Evolutionary conservation across 768 basidiomycete genomes (phyloP).

Genomic region (Aureoboletus auriporus): DNA sequence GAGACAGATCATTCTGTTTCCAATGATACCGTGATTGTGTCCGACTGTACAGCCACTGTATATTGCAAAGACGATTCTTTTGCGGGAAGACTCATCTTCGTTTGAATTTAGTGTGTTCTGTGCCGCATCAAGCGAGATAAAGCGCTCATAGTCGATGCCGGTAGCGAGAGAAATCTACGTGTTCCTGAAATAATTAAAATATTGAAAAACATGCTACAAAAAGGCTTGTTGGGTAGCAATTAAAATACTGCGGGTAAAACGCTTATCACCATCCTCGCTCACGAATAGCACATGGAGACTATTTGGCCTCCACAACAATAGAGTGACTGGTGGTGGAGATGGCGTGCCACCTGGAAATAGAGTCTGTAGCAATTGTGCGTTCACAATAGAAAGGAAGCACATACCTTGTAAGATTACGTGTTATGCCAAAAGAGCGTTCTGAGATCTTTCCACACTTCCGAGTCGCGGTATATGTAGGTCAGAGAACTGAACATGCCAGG

Average conservation of each 20-base stretch:
- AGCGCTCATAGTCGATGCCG: too few relatives aligned
- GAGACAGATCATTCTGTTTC: constrained; percentile 48
- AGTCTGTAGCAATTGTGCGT: neutral
- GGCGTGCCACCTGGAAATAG: constrained; percentile 4
- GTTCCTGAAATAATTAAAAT: constrained; percentile 39
- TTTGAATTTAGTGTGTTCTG: constrained; percentile 67
- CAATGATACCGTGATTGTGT: constrained; percentile 59
- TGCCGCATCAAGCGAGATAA: constrained; percentile 53
- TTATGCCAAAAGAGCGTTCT: constrained; percentile 92
- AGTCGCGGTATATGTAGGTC: constrained; percentile 93
- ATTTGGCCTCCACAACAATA: constrained; percentile 28
- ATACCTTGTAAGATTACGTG: constrained; percentile 38
- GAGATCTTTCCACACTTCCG: constrained; percentile 78
- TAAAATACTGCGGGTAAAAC: constrained; percentile 62
- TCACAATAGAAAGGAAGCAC: neutral
- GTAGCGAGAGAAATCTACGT: constrained; percentile 63
- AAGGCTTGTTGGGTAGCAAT: constrained; percentile 59
- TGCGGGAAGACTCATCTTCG: constrained; percentile 65
- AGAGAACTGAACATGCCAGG: constrained; percentile 96
- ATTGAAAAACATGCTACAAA: constrained; percentile 52
- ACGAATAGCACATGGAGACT: constrained; percentile 38
- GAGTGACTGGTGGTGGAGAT: constrained; percentile 16
- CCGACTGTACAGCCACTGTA: constrained; percentile 54
- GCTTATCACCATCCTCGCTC: constrained; percentile 2
- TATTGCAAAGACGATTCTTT: constrained; percentile 47